Evolutionary conservation across 2,329 filamentous ascomycete genomes (phyloP).

Genomic region (Fusarium staphyleae): DNA sequence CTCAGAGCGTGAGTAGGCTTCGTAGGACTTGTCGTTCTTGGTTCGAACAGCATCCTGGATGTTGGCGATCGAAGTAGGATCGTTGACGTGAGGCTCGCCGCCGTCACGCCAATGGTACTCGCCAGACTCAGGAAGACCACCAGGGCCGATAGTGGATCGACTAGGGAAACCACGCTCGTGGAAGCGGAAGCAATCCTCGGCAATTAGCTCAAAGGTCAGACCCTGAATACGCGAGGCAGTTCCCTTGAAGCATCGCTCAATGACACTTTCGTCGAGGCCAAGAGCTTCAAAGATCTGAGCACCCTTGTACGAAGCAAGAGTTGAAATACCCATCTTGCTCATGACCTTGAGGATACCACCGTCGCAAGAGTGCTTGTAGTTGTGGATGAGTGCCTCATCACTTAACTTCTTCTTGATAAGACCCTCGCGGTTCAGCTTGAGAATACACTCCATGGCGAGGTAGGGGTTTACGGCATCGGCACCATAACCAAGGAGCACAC

Average conservation of each 20-base stretch:
- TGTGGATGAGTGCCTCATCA: slow-evolving; percentile 83
- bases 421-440: slow-evolving; percentile 94
- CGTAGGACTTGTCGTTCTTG: slow-evolving; percentile 98
- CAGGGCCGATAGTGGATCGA: slow-evolving; percentile 75
- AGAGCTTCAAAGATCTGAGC: slow-evolving; percentile 98
- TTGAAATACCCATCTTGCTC: slow-evolving; percentile 99
- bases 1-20: slow-evolving; percentile 90
- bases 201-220: slow-evolving; percentile 91
- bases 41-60: slow-evolving; percentile 95
- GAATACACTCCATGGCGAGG: slow-evolving; percentile 92
- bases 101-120: slow-evolving; percentile 99
- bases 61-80: slow-evolving; percentile 93
- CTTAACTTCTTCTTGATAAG: slow-evolving; percentile 89
- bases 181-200: slow-evolving; percentile 91
- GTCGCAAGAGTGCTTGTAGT: slow-evolving; percentile 97
- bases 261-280: slow-evolving; percentile 88
- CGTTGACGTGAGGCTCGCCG: slow-evolving; percentile 93
- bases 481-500: slow-evolving; percentile 94
- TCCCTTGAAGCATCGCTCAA: slow-evolving; percentile 93
- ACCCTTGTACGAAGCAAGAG: slow-evolving; percentile 94
- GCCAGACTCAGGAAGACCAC: slow-evolving; percentile 87
- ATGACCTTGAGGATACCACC: slow-evolving; percentile 98
- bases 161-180: slow-evolving; percentile 93
- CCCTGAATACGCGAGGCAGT: slow-evolving; percentile 95
- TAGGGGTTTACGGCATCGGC: slow-evolving; percentile 95